Conservation (phyloP, 805 yeast genomes). For the Myxozyma neglecta region DNA sequence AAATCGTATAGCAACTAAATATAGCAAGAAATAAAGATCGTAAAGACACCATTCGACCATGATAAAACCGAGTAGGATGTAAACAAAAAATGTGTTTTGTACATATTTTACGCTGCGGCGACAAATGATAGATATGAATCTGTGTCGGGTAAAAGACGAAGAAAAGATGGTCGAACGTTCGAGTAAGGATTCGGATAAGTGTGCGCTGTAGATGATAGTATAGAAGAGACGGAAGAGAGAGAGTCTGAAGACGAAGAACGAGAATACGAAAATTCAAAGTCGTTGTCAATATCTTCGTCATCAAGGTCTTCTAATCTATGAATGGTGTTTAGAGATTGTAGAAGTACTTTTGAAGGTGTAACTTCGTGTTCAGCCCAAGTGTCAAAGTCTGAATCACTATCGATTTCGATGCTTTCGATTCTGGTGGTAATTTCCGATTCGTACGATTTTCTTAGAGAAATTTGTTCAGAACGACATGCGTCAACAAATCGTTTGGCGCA, state of each 20-base stretch:
- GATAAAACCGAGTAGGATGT: too few species aligned
- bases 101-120: too few species aligned
- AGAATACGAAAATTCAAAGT: not conserved
- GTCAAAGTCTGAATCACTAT: too few species aligned
- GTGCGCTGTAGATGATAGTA: too few species aligned
- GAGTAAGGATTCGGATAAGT: not conserved
- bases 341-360: not conserved
- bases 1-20: too few species aligned
- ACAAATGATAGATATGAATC: not conserved
- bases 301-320: not conserved
- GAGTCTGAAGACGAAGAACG: not conserved
- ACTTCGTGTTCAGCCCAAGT: slow-evolving; percentile 1
- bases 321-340: not conserved
- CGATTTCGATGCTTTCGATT: too few species aligned
- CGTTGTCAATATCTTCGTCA: not conserved
- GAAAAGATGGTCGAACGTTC: not conserved
- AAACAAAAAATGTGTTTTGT: too few species aligned
- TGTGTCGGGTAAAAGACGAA: not conserved
- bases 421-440: too few species aligned
- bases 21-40: too few species aligned
- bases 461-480: too few species aligned
- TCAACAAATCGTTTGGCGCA: not conserved
- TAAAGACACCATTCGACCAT: too few species aligned
- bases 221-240: not conserved
- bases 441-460: too few species aligned